Base-by-base conservation (phyloP, 1,284 basidiomycete species). In the Porodaedalea pini region DNA sequence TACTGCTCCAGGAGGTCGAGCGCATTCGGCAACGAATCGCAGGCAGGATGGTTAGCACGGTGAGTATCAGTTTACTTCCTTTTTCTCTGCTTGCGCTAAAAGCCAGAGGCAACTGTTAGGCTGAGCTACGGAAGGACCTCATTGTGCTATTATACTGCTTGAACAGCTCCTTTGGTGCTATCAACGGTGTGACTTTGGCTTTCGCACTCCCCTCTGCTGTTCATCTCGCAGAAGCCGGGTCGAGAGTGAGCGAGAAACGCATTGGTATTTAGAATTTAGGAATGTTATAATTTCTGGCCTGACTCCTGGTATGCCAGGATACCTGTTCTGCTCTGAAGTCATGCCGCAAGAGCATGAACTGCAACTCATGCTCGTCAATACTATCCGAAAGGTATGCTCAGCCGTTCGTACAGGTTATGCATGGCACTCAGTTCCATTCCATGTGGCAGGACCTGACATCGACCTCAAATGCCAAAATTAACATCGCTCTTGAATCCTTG, bases 331-430 rank as follows among this genome's bases (percentile, higher is more conserved):
- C 65, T 70, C 76, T 43, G 82, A 88, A 66, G 70, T 87, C 17
- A 88, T 92, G 84, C 78, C 81, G 37, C 64, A 69, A 17, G 70
- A 77, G 41, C 83, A 90, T 65, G 87, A 89, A 61, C 73, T 91
- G 27, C 79, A 82, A 58, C 73, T 92, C n/a, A 89, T 92, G 88
- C 74, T 92, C 11, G 83, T 92, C 44, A 92, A 92, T 62, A 90
- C 89, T 1, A 66, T 90, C 39, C 83, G 88, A 60, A 91, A 91
- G 77, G 88, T 84, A 31, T 23, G 34, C 31, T 7, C 3, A 7
- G 3, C n/a, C 8, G 29, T 25, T 37, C 34, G 31, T 53, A 21
- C 51, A 45, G 4, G 17, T 47, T 51, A 57, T 32, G 60, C 21
- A 29, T 17, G 44, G 21, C 55, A 39, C 6, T 41, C 23, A 53